Conservation (phyloP, 2,329 filamentous ascomycete genomes). For the Aspergillus clavatus region DNA sequence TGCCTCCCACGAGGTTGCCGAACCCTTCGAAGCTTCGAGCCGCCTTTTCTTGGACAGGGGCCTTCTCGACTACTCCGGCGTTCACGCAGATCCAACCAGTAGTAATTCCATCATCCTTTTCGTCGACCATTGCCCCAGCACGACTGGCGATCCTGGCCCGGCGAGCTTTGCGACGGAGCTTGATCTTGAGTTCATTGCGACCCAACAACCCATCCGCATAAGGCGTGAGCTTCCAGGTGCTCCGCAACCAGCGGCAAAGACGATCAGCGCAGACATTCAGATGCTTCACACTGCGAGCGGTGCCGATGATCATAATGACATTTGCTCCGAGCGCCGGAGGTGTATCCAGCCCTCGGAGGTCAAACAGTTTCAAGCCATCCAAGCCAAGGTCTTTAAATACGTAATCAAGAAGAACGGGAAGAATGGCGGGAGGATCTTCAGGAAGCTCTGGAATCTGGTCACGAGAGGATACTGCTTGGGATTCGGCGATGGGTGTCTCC, state of each 20-base stretch:
- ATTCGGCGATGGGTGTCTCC: slow-evolving; percentile 43
- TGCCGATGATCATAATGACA: slow-evolving; percentile 87
- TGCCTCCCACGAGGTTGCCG: slow-evolving; percentile 54
- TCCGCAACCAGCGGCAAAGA: slow-evolving; percentile 80
- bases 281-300: slow-evolving; percentile 87
- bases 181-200: slow-evolving; percentile 84
- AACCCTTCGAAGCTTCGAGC: slow-evolving; percentile 65
- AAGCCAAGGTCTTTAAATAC: slow-evolving; percentile 80
- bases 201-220: slow-evolving; percentile 84
- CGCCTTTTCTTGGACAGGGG: slow-evolving; percentile 24
- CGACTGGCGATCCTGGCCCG: slow-evolving; percentile 75
- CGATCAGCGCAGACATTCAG: slow-evolving; percentile 85
- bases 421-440: slow-evolving; percentile 62
- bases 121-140: slow-evolving; percentile 52
- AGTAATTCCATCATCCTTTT: slow-evolving; percentile 77
- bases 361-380: slow-evolving; percentile 73
- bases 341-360: slow-evolving; percentile 78
- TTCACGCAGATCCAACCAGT: slow-evolving; percentile 98
- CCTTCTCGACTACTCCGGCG: slow-evolving; percentile 63
- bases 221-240: slow-evolving; percentile 65
- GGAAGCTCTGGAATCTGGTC: slow-evolving; percentile 63
- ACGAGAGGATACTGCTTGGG: slow-evolving; percentile 45
- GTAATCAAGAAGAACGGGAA: slow-evolving; percentile 69
- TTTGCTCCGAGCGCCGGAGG: slow-evolving; percentile 82
- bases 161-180: slow-evolving; percentile 72